Evolutionary conservation across 1,284 basidiomycete species (phyloP).

Genomic region (Leccinum ponderosum): DNA sequence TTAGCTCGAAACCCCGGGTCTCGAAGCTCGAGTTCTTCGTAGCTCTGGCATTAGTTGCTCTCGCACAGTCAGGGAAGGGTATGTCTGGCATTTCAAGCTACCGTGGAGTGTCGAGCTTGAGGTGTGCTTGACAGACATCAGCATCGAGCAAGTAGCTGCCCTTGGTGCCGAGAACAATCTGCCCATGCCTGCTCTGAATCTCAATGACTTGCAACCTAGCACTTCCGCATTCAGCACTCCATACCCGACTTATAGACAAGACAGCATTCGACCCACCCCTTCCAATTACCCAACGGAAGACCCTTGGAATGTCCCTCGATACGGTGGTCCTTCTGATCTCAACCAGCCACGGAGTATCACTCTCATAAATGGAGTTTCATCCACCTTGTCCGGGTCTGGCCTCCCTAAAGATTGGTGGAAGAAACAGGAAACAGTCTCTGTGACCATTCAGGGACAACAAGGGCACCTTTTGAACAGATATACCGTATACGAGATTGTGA

Average conservation of each 20-base stretch:
- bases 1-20: constrained; percentile 73
- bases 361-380: constrained; percentile 49
- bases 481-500: constrained; percentile 76
- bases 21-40: constrained; percentile 88
- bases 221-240: constrained; percentile 48
- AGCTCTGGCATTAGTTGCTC: constrained; percentile 80
- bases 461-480: constrained; percentile 87
- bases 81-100: constrained; percentile 5
- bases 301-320: constrained; percentile 60
- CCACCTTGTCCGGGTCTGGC: constrained; percentile 67
- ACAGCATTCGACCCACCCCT: constrained; percentile 37
- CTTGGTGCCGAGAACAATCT: constrained; percentile 70
- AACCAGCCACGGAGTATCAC: constrained; percentile 31
- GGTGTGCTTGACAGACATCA: constrained; percentile 54
- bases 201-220: constrained; percentile 55
- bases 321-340: constrained; percentile 20
- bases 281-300: constrained; percentile 63
- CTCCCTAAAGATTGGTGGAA: constrained; percentile 84
- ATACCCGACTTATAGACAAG: constrained; percentile 42
- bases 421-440: constrained; percentile 68
- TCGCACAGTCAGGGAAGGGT: constrained; percentile 85
- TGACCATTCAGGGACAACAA: constrained; percentile 79
- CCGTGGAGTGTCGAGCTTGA: constrained; percentile 5
- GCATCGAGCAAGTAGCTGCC: constrained; percentile 79
- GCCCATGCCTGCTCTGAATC: constrained; percentile 67